Percentiles rank a stretch among this genome's conserved stretches.
Evolutionary conservation across 2,329 filamentous ascomycete species (phyloP).

Genomic region (Pseudocercospora crystallina): DNA sequence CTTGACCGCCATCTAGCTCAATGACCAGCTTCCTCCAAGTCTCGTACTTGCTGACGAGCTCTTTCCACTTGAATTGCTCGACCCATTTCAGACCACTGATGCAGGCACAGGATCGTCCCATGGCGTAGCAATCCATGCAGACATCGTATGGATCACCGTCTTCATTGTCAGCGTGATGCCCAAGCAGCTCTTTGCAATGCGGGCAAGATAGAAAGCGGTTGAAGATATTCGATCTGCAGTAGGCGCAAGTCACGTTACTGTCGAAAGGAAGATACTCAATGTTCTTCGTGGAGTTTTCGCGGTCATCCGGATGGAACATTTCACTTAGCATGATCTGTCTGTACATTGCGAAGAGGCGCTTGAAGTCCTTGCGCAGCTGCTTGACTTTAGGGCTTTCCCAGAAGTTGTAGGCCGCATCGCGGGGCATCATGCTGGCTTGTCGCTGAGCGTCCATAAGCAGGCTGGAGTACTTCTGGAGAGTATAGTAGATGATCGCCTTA

Average conservation of each 20-base stretch:
- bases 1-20: constrained; percentile 65
- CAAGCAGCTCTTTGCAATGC: constrained; percentile 68
- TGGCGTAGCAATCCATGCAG: constrained; percentile 98
- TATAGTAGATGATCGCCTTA: constrained; percentile 91
- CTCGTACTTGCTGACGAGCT: constrained; percentile 76
- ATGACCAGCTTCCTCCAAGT: constrained; percentile 78
- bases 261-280: constrained; percentile 80
- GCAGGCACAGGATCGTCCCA: constrained; percentile 90
- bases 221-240: constrained; percentile 94
- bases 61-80: constrained; percentile 86
- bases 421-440: constrained; percentile 41
- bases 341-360: constrained; percentile 73
- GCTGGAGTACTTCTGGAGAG: constrained; percentile 72
- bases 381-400: constrained; percentile 55
- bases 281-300: constrained; percentile 57
- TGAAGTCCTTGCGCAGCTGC: constrained; percentile 80
- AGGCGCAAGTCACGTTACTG: constrained; percentile 90
- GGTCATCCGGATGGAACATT: constrained; percentile 67
- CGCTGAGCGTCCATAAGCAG: constrained; percentile 60
- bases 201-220: constrained; percentile 94
- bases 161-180: constrained; percentile 54
- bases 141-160: constrained; percentile 89
- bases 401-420: constrained; percentile 30
- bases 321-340: constrained; percentile 80
- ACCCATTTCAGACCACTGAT: constrained; percentile 85